Evolutionary conservation across 1,284 basidiomycete genomes (phyloP), one percentile per base, ranked within the genome.

Genomic region (Apiotrichum sp.): DNA sequence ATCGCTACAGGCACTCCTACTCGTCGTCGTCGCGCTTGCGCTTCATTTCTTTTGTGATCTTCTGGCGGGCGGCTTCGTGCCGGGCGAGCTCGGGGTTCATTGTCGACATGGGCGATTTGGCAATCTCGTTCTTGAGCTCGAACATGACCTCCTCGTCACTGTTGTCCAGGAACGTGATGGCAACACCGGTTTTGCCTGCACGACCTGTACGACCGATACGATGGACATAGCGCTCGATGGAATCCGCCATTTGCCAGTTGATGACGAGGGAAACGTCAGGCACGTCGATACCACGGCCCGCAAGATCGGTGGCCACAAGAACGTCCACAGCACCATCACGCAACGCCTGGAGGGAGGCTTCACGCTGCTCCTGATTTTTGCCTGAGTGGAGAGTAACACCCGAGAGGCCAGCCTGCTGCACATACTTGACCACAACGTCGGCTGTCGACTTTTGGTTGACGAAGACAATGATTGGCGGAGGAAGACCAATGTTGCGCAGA

Each of bases 401-500:
- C 60, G 80, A 86, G 72, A 90, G 84, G 43, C 89, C 89, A 40
- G 86, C 87, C 54, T 90, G 86, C 52, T 86, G 84, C 7, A 98
- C 80, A 69, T 96, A 93, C 73, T 90, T 90, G 41, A 90, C 87
- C 29, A 99, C 88, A 84, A 90, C 87, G 70, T 99, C 95, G 46
- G 93, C 95, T 6, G 90, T 93, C 81, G 95, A 95, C 81, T 98
- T 98, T 77, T 98, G 93, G 77, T 98, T 98, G 80, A 97, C 93
- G 77, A 98, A 99, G 11, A 95, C 89, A 64, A 99, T 98, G 69
- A 98, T 98, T 1, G 96, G 96, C 32, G 95, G 85, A 32, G 84
- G 77, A 75, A 87, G 90, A 53, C 83, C 80, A 41, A 84, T 86
- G 59, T 83, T 86, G 77, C 92, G 89, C 71, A 99, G 85, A 65